Percentiles rank a stretch among this genome's conserved stretches.
Evolutionary conservation across 129 eudicot genomes (phyloP).

Genomic region (Apium graveolens): DNA sequence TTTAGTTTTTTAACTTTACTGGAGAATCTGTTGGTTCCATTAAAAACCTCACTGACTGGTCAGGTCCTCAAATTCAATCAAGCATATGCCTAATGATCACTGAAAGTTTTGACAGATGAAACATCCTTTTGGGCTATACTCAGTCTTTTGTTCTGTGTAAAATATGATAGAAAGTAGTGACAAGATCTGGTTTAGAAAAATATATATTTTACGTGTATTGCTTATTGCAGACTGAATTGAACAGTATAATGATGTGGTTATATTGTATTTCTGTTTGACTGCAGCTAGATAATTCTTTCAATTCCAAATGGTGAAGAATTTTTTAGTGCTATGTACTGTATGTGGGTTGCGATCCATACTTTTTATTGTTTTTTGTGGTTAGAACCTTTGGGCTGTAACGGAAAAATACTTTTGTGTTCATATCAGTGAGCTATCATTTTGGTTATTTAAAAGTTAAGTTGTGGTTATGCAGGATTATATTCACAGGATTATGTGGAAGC

Average conservation of each 20-base stretch:
- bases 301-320: slow-evolving; percentile 95
- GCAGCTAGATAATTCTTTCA: slow-evolving; percentile 22
- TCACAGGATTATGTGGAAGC: no score
- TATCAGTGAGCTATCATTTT: no score
- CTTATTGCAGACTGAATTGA: neutral
- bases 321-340: no score
- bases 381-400: no score
- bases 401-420: no score
- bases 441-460: no score
- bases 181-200: no score
- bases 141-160: neutral
- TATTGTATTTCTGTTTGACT: neutral
- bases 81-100: neutral
- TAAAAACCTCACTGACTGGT: neutral
- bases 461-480: no score
- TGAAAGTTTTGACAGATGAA: neutral
- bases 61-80: neutral
- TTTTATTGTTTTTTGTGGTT: no score
- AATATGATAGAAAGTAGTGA: no score
- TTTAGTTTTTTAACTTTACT: no score
- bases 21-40: neutral
- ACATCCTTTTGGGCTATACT: neutral
- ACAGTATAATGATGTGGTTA: neutral
- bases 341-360: no score
- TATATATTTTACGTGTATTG: neutral